Percentiles rank a stretch among this genome's conserved stretches.
Evolutionary conservation across 371 early-diverging fungal genomes (phyloP).

Genomic region (Mucor circinelloides): DNA sequence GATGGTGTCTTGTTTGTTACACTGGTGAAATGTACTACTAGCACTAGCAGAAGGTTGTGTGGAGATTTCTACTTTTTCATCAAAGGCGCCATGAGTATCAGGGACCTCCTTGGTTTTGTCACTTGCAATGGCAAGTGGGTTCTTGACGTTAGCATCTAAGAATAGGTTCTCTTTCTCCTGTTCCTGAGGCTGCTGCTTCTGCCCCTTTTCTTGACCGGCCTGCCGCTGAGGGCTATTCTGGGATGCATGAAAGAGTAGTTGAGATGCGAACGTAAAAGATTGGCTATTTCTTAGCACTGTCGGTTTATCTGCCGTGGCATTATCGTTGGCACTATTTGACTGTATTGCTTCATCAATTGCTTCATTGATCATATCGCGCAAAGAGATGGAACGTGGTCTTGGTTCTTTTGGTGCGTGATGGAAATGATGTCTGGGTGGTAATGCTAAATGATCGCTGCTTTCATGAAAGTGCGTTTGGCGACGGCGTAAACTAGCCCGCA

Average conservation of each 20-base stretch:
- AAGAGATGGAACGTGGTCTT: neutral
- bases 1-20: neutral
- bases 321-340: neutral
- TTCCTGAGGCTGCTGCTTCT: neutral
- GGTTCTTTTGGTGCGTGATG: neutral
- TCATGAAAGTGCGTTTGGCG: neutral
- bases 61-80: neutral
- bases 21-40: neutral
- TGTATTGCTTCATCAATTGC: neutral
- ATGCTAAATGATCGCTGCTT: slow-evolving; percentile 1
- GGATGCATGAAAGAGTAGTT: slow-evolving; percentile 9
- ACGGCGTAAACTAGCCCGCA: neutral
- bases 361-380: slow-evolving; percentile 1
- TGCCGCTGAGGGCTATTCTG: neutral
- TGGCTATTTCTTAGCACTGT: neutral
- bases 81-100: neutral
- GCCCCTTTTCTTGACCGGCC: neutral
- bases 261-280: slow-evolving; percentile 10
- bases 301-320: neutral
- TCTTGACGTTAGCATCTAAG: neutral
- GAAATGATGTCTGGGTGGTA: slow-evolving; percentile 4
- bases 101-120: neutral
- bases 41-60: neutral
- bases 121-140: neutral
- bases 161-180: neutral